A percentile compares a stretch with the other conserved stretches of the same genome.
Evolutionary conservation across 139 green algal species (phyloP).

Genomic region (Micromonas pusilla): DNA sequence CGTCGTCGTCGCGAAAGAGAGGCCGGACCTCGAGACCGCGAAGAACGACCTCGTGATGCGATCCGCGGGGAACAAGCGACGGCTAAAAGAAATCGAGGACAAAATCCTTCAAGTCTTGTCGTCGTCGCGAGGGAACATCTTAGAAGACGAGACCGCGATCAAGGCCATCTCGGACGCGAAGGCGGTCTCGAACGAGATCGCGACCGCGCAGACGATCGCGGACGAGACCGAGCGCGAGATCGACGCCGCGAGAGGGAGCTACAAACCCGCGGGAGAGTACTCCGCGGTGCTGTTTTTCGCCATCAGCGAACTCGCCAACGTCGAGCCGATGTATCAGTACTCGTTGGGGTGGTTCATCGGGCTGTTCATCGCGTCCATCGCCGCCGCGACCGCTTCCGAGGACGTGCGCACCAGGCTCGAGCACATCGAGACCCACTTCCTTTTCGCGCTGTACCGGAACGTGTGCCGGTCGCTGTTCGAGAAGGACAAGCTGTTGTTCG

Average conservation of each 20-base stretch:
- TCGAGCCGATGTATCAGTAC: conserved; percentile 52
- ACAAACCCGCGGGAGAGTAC: conserved; percentile 37
- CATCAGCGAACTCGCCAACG: conserved; percentile 37
- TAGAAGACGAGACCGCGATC: conserved; percentile 71
- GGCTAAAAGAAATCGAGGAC: conserved; percentile 76
- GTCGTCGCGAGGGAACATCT: conserved; percentile 65
- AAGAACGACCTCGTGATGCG: conserved; percentile 68
- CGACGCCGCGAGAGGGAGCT: conserved; percentile 34
- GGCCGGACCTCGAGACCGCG: conserved; percentile 71
- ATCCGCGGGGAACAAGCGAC: conserved; percentile 64
- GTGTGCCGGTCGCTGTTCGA: conserved; percentile 65
- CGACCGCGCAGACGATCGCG: conserved; percentile 56
- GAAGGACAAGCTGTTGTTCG: conserved; percentile 78
- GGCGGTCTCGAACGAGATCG: conserved; percentile 64
- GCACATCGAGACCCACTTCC: conserved; percentile 37
- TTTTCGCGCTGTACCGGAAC: conserved; percentile 39
- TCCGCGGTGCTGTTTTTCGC: conserved; percentile 39
- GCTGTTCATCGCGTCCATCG: conserved; percentile 36
- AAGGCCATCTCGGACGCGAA: conserved; percentile 62
- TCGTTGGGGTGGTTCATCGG: conserved; percentile 41
- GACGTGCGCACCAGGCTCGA: conserved; percentile 30
- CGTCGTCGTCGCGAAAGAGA: conserved; percentile 61
- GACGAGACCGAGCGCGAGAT: conserved; percentile 39
- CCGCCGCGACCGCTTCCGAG: conserved; percentile 6
- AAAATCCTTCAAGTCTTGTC: conserved; percentile 69